Evolutionary conservation across 2,329 filamentous ascomycete genomes (phyloP).

Genomic region (Nemania sp.): DNA sequence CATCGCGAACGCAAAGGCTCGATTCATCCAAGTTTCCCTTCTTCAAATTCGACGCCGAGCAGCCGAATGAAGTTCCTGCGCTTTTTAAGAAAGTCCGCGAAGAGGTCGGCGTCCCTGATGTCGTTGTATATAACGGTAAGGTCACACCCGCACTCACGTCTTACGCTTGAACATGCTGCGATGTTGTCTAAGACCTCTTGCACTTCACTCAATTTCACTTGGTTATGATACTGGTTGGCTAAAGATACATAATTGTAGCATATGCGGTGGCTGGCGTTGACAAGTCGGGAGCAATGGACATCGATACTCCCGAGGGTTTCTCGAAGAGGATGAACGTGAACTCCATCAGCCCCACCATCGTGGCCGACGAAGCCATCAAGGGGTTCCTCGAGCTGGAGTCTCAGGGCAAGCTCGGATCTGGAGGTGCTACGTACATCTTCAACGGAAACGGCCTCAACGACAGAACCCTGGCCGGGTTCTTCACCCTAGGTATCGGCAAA

Average conservation of each 20-base stretch:
- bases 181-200: too few species aligned
- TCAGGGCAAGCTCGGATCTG: conserved; percentile 20
- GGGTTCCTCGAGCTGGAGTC: conserved; percentile 19
- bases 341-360: conserved; percentile 6
- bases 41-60: conserved; percentile 24
- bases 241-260: background rate
- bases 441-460: conserved; percentile 34
- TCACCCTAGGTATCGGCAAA: conserved; percentile 33
- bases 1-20: conserved; percentile 32
- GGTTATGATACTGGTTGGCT: too few species aligned
- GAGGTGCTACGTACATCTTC: conserved; percentile 34
- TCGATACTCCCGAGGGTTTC: conserved; percentile 29
- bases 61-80: conserved; percentile 24
- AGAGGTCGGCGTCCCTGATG: conserved; percentile 25
- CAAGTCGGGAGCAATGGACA: conserved; percentile 22
- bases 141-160: too few species aligned
- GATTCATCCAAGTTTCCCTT: conserved; percentile 24
- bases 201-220: too few species aligned
- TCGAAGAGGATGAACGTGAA: conserved; percentile 25
- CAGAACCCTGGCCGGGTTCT: conserved; percentile 16
- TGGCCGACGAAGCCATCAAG: conserved; percentile 15
- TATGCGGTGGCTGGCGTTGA: conserved; percentile 2
- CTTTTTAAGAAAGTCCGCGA: conserved; percentile 28
- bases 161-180: background rate
- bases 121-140: conserved; percentile 29